These are phyloP conservation scores for Tilletiopsis washingtonensis DNA, from an alignment of 1,284 basidiomycete genomes.

Conservation along the genomic window DNA sequence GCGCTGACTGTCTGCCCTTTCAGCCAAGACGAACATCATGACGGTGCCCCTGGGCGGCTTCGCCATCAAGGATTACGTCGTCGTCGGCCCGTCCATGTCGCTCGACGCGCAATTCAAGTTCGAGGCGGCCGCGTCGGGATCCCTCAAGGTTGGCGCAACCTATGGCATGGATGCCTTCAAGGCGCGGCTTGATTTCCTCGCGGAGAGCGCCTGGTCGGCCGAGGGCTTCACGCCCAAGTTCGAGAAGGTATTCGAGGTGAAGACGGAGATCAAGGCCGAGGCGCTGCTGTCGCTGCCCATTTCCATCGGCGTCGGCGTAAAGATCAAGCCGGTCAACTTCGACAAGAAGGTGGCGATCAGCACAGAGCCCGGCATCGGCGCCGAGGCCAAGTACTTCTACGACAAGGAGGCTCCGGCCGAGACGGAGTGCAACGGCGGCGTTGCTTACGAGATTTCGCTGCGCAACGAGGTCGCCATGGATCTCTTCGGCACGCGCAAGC, in stretches of 20 bases:
- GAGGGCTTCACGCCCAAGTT: neutral
- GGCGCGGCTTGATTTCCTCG: neutral
- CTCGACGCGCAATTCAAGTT: neutral
- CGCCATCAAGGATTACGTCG: no score
- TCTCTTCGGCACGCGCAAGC: slow-evolving; percentile 21
- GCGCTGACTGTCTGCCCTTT: no score
- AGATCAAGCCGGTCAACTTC: neutral
- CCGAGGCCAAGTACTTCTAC: neutral
- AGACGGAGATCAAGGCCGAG: neutral
- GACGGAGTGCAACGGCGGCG: neutral
- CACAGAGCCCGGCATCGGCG: neutral
- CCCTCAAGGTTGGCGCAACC: neutral
- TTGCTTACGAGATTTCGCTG: neutral
- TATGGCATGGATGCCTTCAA: neutral
- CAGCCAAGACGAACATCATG: no score
- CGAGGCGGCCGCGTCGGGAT: neutral
- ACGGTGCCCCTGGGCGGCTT: no score
- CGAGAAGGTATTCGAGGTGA: neutral
- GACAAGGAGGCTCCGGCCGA: neutral
- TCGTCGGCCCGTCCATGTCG: neutral
- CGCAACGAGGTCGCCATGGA: slow-evolving; percentile 5
- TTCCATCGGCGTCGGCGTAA: neutral
- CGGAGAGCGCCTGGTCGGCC: neutral
- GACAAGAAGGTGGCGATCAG: neutral
- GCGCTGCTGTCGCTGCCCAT: neutral